Conservation (phyloP, 148 eudicot species). For the Polygonum aviculare region DNA sequence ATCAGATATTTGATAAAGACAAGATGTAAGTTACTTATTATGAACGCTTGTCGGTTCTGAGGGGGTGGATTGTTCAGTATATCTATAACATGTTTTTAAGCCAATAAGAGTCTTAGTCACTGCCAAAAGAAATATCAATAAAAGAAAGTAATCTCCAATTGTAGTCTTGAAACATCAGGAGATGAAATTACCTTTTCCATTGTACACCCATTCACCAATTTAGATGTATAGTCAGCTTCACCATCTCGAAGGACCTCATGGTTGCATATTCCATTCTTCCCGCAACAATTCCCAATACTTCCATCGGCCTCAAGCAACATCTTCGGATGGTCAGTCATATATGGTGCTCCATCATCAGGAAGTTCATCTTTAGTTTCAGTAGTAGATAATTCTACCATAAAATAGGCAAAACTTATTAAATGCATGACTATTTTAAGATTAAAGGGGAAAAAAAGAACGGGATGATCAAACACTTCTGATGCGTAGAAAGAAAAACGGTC, state of each 20-base stretch:
- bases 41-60: background rate
- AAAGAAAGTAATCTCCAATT: background rate
- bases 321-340: slow-evolving; percentile 18
- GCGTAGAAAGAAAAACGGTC: background rate
- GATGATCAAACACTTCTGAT: background rate
- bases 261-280: slow-evolving; percentile 66
- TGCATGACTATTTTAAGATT: background rate
- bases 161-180: background rate
- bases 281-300: slow-evolving; percentile 51
- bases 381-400: slow-evolving; percentile 26
- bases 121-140: background rate
- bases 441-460: background rate
- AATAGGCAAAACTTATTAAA: background rate
- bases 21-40: background rate
- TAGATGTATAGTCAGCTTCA: slow-evolving; percentile 24
- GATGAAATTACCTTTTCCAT: slow-evolving; percentile 48
- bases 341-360: slow-evolving; percentile 19
- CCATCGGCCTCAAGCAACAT: slow-evolving; percentile 25
- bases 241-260: slow-evolving; percentile 81
- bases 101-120: background rate
- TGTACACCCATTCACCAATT: slow-evolving; percentile 25
- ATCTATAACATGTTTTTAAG: background rate
- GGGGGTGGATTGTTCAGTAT: background rate
- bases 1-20: background rate
- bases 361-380: slow-evolving; percentile 20